Evolutionary conservation across 1,139 yeast species (phyloP).

Genomic region (Candida albicans): DNA sequence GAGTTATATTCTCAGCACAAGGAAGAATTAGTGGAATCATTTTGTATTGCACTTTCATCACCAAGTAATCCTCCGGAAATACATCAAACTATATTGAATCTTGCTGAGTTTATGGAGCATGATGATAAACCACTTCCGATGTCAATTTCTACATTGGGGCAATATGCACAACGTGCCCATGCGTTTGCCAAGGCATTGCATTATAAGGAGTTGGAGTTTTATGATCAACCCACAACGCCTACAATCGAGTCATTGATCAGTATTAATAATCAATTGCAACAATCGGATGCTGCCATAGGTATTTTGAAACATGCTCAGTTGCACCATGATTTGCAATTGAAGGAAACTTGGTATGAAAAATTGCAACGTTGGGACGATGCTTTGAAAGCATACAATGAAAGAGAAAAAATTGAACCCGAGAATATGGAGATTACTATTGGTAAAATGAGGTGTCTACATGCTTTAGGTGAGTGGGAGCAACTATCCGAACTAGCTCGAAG

Average conservation of each 20-base stretch:
- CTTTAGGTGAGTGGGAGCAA: slow-evolving; percentile 97
- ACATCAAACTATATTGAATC: slow-evolving; percentile 80
- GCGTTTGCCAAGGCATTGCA: slow-evolving; percentile 97
- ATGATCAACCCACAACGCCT: slow-evolving; percentile 88
- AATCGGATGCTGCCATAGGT: slow-evolving; percentile 97
- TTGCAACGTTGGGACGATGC: slow-evolving; percentile 99
- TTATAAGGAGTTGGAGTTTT: slow-evolving; percentile 91
- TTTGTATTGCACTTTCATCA: slow-evolving; percentile 84
- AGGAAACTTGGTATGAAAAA: slow-evolving; percentile 97
- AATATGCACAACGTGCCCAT: slow-evolving; percentile 92
- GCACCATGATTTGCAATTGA: slow-evolving; percentile 86
- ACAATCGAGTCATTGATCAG: slow-evolving; percentile 90
- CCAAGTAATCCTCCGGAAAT: slow-evolving; percentile 96
- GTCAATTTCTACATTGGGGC: slow-evolving; percentile 83
- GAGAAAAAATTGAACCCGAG: slow-evolving; percentile 58
- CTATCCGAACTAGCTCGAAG: slow-evolving; percentile 81
- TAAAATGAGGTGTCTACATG: slow-evolving; percentile 96
- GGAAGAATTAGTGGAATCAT: slow-evolving; percentile 82
- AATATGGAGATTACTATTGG: slow-evolving; percentile 89
- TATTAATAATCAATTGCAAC: slow-evolving; percentile 92
- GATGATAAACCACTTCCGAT: slow-evolving; percentile 94
- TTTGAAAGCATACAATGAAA: slow-evolving; percentile 76
- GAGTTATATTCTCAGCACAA: slow-evolving; percentile 90
- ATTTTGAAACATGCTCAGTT: slow-evolving; percentile 93
- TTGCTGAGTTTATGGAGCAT: slow-evolving; percentile 97